Base-by-base conservation (phyloP, 106 monocot species). In the Allium sativum region DNA sequence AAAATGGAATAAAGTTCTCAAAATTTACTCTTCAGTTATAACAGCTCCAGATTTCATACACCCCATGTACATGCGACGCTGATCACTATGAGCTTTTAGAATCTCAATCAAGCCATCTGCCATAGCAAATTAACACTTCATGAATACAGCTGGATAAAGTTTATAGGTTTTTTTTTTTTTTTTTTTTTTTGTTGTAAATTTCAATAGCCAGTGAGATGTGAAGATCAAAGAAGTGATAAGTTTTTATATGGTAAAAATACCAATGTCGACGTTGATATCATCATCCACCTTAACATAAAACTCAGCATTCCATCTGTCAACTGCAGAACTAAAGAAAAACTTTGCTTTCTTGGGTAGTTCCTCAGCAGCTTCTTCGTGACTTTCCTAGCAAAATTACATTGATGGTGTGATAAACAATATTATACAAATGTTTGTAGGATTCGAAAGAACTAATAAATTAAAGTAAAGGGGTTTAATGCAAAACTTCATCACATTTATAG, bases 271-370 rank as follows among this genome's bases (percentile, higher is more conserved):
- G 73, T 92, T 98, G 61, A 92, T 83, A 76, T 74, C 76, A 50
- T 98, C 87, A 81, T 98, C 92, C 76, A 98, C 91, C 78, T 98
- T 98, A 44, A 98, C 77, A 78, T 98, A 98, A 57, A 98, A 98
- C 40, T 98, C 92, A n/a, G 98, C 88, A 81, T 98, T 80, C 98
- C 98, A 99, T 48, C 52, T 68, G 71, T 88, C 91, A 74, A 92
- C 77, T 68, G 98, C 91, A 11, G 82, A 55, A 59, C 88, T 85
- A 57, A 99, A 99, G 72, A 92, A 99, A 72, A 64, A 92, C 74
- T 92, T 92, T 55, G 81, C 92, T 79, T 99, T 99, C 58, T 74
- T 88, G n/a, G 92, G 70, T 66, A 92, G 63, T 55, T 99, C 98
- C 65, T 99, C 92, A 1, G 46, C 67, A 77, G 85, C 98, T 79